Conservation (phyloP, 1,284 basidiomycete genomes). For the Cutaneotrichosporon sp. region DNA sequence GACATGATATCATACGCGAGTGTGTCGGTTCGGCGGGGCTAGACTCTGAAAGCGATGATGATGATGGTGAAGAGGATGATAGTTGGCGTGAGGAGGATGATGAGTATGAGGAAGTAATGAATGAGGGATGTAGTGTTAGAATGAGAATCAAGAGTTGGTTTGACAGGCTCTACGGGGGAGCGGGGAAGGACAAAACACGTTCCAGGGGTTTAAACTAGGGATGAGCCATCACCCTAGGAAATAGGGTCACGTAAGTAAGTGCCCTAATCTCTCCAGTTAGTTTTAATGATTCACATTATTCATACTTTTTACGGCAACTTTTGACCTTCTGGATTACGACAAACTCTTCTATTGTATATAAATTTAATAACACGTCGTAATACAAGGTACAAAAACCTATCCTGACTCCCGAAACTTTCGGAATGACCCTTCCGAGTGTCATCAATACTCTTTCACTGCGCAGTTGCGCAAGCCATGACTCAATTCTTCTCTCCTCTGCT, state of each 20-base stretch:
- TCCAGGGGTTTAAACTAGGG: background rate
- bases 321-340: no score
- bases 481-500: no score
- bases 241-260: background rate
- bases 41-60: background rate
- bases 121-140: background rate
- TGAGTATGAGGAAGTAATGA: background rate
- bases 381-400: no score
- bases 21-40: background rate
- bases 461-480: no score
- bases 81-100: background rate
- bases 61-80: background rate
- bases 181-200: constrained; percentile 3
- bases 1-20: background rate
- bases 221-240: background rate
- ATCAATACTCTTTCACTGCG: no score
- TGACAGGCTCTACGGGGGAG: background rate
- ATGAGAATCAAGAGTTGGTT: background rate
- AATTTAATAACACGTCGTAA: no score
- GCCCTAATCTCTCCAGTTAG: no score
- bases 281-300: no score
- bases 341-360: no score
- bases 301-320: no score
- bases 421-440: no score
- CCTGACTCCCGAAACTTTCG: no score